phyloP scores from a whole-genome alignment of 768 basidiomycete species.

The Mrakia frigida region DNA sequence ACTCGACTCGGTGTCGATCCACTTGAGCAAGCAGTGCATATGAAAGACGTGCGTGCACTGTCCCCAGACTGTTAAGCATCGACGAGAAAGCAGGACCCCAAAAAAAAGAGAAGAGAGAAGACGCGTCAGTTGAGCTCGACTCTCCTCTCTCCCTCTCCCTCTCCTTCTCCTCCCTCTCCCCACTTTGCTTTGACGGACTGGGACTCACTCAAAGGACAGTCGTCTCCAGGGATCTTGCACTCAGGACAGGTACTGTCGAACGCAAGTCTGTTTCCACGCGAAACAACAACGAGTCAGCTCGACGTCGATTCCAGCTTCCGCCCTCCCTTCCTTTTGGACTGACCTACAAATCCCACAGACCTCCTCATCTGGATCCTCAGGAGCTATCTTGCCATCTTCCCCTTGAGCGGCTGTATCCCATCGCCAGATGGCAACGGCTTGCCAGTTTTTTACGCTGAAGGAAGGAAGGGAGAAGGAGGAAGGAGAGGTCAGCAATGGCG shows the following conservation, averaged over 20 bases:
- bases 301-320: constrained; percentile 56
- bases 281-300: constrained; percentile 50
- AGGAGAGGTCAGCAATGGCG: not conserved
- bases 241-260: constrained; percentile 93
- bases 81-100: not conserved
- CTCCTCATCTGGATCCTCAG: constrained; percentile 40
- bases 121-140: too few species aligned
- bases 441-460: constrained; percentile 67
- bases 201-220: constrained; percentile 77
- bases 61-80: constrained; percentile 72
- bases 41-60: constrained; percentile 97
- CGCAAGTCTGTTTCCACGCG: constrained; percentile 59
- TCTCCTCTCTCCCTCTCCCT: too few species aligned
- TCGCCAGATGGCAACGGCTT: constrained; percentile 82
- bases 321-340: constrained; percentile 36
- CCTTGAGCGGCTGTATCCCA: constrained; percentile 55
- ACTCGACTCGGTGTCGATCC: constrained; percentile 81
- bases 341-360: constrained; percentile 33
- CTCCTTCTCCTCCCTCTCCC: too few species aligned
- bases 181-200: too few species aligned
- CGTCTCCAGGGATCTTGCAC: constrained; percentile 95
- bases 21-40: constrained; percentile 96
- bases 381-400: constrained; percentile 52
- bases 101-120: constrained; percentile 16
- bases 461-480: not conserved